phyloP scores from a whole-genome alignment of 495 filamentous ascomycete genomes.

The Podospora conica region DNA sequence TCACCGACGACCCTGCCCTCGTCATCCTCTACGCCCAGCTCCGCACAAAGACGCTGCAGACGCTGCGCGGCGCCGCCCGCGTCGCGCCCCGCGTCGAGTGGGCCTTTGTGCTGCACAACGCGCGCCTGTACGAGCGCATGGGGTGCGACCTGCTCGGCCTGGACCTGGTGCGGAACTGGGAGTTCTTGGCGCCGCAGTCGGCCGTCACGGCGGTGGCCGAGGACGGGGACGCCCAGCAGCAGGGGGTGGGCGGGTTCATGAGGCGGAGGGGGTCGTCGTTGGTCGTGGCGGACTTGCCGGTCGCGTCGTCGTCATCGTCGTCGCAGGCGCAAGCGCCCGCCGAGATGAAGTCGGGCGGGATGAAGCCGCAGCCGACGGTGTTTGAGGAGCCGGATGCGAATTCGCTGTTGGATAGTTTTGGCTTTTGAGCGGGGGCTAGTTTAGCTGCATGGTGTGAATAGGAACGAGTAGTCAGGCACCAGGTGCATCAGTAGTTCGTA shows the following conservation, averaged over 20 bases:
- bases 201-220: slow-evolving; percentile 31
- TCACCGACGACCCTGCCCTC: slow-evolving; percentile 84
- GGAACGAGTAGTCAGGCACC: too few species aligned
- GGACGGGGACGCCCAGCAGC: slow-evolving; percentile 47
- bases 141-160: slow-evolving; percentile 91
- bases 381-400: slow-evolving; percentile 90
- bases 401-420: slow-evolving; percentile 74
- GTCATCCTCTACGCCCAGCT: slow-evolving; percentile 84
- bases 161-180: slow-evolving; percentile 81
- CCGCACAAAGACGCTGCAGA: slow-evolving; percentile 77
- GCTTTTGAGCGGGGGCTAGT: too few species aligned
- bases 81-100: slow-evolving; percentile 77
- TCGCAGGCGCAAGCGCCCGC: slow-evolving; percentile 29
- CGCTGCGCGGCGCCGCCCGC: slow-evolving; percentile 74
- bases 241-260: slow-evolving; percentile 60
- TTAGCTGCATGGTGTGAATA: too few species aligned
- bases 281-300: slow-evolving; percentile 72
- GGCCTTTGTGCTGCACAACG: slow-evolving; percentile 85
- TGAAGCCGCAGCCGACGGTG: slow-evolving; percentile 60
- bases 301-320: slow-evolving; percentile 29
- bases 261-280: slow-evolving; percentile 41
- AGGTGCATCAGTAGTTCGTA: not conserved
- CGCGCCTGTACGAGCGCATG: slow-evolving; percentile 87
- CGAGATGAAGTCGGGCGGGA: slow-evolving; percentile 38
- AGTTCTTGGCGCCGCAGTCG: slow-evolving; percentile 64